Conservation (phyloP, 768 basidiomycete species). For the Lentinula guzmanii region DNA sequence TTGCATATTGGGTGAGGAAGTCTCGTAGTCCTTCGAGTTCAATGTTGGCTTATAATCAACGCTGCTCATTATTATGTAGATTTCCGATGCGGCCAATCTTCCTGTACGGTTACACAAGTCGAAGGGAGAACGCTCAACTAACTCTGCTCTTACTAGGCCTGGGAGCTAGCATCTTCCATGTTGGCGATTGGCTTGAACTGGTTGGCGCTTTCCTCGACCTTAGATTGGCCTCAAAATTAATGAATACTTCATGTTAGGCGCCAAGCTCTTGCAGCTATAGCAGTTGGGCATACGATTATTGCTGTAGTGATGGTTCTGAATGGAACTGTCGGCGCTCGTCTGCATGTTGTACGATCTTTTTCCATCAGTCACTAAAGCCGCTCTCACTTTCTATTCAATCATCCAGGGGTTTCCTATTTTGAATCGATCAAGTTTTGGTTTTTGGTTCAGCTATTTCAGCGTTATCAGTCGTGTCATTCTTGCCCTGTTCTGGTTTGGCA, state of each 20-base stretch:
- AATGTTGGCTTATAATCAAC: slow-evolving; percentile 17
- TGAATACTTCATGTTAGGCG: slow-evolving; percentile 30
- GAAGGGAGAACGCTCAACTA: slow-evolving; percentile 13
- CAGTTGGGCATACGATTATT: slow-evolving; percentile 68
- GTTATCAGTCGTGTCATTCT: slow-evolving; percentile 73
- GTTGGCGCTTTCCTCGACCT: slow-evolving; percentile 22
- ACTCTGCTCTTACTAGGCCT: slow-evolving; percentile 18
- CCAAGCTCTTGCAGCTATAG: slow-evolving; percentile 64
- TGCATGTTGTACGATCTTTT: slow-evolving; percentile 43
- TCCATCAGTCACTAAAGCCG: slow-evolving; percentile 16
- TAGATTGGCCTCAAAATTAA: not conserved
- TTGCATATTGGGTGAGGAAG: slow-evolving; percentile 45
- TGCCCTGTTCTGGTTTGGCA: slow-evolving; percentile 78
- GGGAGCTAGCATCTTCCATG: slow-evolving; percentile 72
- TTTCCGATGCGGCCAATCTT: slow-evolving; percentile 43
- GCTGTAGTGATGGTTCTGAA: slow-evolving; percentile 71
- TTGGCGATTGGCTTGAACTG: slow-evolving; percentile 70
- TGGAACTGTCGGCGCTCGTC: slow-evolving; percentile 70
- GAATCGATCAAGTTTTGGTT: slow-evolving; percentile 84
- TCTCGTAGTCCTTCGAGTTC: slow-evolving; percentile 14
- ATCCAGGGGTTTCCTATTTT: slow-evolving; percentile 39
- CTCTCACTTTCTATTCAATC: not conserved
- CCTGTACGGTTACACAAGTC: slow-evolving; percentile 3
- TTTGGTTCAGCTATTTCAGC: slow-evolving; percentile 85
- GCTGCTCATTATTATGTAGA: slow-evolving; percentile 3